Evolutionary conservation across 306 rosid species (phyloP).

Genomic region (Inga laurina): DNA sequence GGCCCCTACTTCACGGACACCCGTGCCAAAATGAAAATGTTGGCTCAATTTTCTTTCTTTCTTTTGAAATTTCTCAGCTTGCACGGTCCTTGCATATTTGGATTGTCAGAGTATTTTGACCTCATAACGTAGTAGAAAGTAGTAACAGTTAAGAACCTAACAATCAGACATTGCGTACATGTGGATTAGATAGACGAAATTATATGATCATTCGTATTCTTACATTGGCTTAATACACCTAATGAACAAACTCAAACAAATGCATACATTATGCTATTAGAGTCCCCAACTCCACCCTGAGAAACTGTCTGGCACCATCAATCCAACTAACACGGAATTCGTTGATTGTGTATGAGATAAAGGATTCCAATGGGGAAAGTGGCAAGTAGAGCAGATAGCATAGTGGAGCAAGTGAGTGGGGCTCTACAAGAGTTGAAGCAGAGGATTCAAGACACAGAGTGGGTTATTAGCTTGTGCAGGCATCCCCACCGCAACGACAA

Average conservation of each 20-base stretch:
- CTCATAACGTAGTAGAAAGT: background rate
- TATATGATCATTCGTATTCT: background rate
- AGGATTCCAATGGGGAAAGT: constrained; percentile 39
- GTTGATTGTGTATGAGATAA: background rate
- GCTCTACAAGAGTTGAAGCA: constrained; percentile 27
- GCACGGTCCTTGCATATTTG: background rate
- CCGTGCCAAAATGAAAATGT: no score
- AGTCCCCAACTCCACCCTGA: background rate
- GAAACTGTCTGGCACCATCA: background rate
- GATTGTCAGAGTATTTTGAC: background rate
- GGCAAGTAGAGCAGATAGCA: constrained; percentile 43
- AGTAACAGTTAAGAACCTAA: background rate
- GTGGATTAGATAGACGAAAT: background rate
- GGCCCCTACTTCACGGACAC: background rate
- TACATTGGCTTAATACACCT: background rate
- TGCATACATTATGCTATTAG: background rate
- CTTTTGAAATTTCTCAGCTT: no score
- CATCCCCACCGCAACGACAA: constrained; percentile 31
- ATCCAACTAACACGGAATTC: background rate
- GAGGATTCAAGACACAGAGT: constrained; percentile 23
- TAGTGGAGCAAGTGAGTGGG: constrained; percentile 41
- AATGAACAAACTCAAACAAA: background rate
- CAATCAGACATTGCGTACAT: background rate
- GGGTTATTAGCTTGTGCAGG: constrained; percentile 37
- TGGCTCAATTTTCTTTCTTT: no score